Base-by-base conservation (phyloP, 2,329 filamentous ascomycete genomes). In the Fusarium sp. region DNA sequence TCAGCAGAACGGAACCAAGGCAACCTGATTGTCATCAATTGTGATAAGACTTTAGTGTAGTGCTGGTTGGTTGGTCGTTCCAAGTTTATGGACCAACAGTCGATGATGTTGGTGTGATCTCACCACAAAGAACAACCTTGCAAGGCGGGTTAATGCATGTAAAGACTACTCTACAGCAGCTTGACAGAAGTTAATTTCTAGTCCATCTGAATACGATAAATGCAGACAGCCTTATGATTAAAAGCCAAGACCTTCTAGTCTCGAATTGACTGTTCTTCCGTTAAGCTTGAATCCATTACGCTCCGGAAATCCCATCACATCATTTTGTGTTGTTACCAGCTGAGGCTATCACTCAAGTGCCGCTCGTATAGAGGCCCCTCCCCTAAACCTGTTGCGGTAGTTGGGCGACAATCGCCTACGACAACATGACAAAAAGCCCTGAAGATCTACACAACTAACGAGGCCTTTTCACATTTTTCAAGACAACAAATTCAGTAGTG, bases 331-430 rank as follows among this genome's bases (percentile, higher is more conserved):
- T 26, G 20, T 49, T 14, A 31, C 40, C 40, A 46, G 22, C 20
- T 38, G 22, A 38, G 18, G 17, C 31, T 55, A 28, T 50, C 43
- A 44, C 51, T 6, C 50, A 45, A 39, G 31, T 33, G 28, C 50
- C 31, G 33, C n/a, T 39, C 40, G 26, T 34, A 42, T 42, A 22
- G 33, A 18, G 20, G 0, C 20, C 48, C 24, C 38, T 59, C 4
- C 9, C 6, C 57, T 60, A 60, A 18, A 28, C 52, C 36, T 18
- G 18, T 58, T 58, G 39, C 57, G 52, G 57, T n/a, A 58, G 43
- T 18, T 49, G 15, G 36, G 20, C 34, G 42, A 40, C 52, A 48
- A 42, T 39, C n/a, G n/a, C 28, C 14, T n/a, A 33, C 26, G 26
- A 24, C 22, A 20, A 14, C 18, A 34, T 18, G 10, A 15, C 18